Conservation (phyloP, 129 eudicot species). For the Artemisia tridentata region DNA sequence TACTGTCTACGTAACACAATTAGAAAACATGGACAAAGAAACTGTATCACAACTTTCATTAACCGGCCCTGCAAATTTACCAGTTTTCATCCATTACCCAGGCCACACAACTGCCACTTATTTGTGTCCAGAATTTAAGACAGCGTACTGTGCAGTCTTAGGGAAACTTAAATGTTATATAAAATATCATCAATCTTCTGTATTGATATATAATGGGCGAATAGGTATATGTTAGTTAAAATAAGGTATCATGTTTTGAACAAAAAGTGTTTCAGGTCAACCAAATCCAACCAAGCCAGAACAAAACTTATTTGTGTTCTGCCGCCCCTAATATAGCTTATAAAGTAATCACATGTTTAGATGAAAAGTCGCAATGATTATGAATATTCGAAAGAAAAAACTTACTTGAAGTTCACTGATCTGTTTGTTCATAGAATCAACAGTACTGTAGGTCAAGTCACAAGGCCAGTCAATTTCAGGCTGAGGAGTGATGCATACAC, state of each 20-base stretch:
- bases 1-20: too few species aligned
- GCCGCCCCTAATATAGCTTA: too few species aligned
- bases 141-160: too few species aligned
- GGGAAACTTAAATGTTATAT: background rate
- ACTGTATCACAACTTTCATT: too few species aligned
- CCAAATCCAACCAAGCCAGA: too few species aligned
- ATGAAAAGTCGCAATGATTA: background rate
- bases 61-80: too few species aligned
- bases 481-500: slow-evolving; percentile 41
- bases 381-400: slow-evolving; percentile 18
- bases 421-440: slow-evolving; percentile 60
- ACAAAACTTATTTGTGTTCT: too few species aligned
- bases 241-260: slow-evolving; percentile 1
- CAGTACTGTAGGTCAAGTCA: slow-evolving; percentile 44
- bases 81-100: too few species aligned
- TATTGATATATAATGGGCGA: background rate
- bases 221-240: background rate
- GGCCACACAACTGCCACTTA: too few species aligned
- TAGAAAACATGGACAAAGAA: too few species aligned
- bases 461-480: slow-evolving; percentile 25
- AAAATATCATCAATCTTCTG: background rate
- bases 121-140: too few species aligned
- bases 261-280: background rate
- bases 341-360: background rate
- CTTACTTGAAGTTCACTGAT: slow-evolving; percentile 78